Conservation (phyloP, 108 stramenopile species). For the Bacterosira constricta region DNA sequence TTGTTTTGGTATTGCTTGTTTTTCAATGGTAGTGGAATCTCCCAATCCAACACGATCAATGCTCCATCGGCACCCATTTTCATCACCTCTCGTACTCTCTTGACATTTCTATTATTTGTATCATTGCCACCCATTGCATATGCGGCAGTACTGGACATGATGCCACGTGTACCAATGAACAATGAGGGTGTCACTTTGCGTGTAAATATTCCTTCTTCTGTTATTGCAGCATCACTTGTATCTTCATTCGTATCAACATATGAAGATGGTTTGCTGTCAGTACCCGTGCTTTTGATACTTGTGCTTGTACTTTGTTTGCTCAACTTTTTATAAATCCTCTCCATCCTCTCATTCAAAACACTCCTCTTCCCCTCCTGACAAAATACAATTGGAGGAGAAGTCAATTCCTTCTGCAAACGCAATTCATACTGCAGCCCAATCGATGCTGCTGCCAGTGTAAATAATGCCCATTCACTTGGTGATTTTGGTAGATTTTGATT, state of each 20-base stretch:
- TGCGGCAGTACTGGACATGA: slow-evolving; percentile 65
- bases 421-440: slow-evolving; percentile 63
- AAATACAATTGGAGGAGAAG: slow-evolving; percentile 69
- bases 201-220: slow-evolving; percentile 60
- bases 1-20: background rate
- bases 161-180: slow-evolving; percentile 80
- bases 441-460: slow-evolving; percentile 48
- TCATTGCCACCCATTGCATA: slow-evolving; percentile 59
- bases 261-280: too few species aligned
- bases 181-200: slow-evolving; percentile 70
- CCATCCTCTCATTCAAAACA: slow-evolving; percentile 28
- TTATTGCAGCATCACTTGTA: too few species aligned
- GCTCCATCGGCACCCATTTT: slow-evolving; percentile 75
- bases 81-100: slow-evolving; percentile 68
- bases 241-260: too few species aligned
- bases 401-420: slow-evolving; percentile 51
- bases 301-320: too few species aligned
- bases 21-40: slow-evolving; percentile 46
- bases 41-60: slow-evolving; percentile 79
- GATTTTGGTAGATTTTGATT: slow-evolving; percentile 61
- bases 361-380: slow-evolving; percentile 45
- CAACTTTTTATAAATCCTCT: slow-evolving; percentile 32
- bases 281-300: too few species aligned
- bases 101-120: slow-evolving; percentile 7
- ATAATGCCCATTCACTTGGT: slow-evolving; percentile 64